phyloP scores from a whole-genome alignment of 208 protist genomes.

The Acanthamoeba castellanii region DNA sequence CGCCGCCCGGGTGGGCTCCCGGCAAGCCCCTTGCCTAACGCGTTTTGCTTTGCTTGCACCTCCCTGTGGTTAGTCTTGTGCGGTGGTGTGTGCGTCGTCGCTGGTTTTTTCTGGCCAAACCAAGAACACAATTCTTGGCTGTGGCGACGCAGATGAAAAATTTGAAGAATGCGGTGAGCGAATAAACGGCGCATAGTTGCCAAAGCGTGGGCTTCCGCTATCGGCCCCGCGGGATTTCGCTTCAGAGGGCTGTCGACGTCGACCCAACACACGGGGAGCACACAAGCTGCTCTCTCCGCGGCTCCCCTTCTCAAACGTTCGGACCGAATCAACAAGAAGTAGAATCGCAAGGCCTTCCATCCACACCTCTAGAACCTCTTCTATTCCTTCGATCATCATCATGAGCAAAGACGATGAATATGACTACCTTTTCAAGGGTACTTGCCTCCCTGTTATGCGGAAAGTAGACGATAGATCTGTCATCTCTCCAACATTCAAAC shows the following conservation, averaged over 20 bases:
- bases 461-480: no score
- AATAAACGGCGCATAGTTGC: background rate
- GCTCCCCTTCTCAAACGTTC: background rate
- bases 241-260: background rate
- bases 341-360: background rate
- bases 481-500: background rate
- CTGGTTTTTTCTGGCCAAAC: background rate
- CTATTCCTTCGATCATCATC: background rate
- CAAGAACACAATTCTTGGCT: background rate
- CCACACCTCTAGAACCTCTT: background rate
- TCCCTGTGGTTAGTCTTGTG: no score
- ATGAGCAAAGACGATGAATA: conserved; percentile 85
- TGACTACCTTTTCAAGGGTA: conserved; percentile 84
- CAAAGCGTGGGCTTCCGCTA: background rate
- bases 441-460: no score
- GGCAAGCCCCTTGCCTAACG: background rate
- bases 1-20: conserved; percentile 37
- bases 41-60: no score
- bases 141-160: background rate
- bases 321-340: background rate
- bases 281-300: background rate
- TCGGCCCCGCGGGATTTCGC: background rate
- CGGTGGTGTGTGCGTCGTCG: background rate
- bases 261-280: background rate
- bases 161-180: background rate